These are phyloP conservation scores for Tripterygium wilfordii DNA, from an alignment of 177 flowering plant species.

Conservation along the genomic window DNA sequence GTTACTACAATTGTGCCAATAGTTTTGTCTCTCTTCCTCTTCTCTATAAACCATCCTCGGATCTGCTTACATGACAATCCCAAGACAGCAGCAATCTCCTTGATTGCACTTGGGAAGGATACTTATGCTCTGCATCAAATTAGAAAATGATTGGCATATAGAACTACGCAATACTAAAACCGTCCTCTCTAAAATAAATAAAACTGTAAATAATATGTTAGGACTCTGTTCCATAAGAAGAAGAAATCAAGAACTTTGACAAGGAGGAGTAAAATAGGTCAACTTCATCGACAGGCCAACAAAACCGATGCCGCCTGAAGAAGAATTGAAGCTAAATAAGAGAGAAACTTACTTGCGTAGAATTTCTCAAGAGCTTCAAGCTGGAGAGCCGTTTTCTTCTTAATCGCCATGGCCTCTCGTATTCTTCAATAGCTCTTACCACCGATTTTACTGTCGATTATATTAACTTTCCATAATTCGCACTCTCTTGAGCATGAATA, in stretches of 20 bases:
- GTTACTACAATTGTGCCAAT: constrained; percentile 4
- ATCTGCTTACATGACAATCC: constrained; percentile 58
- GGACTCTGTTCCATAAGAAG: too few relatives aligned
- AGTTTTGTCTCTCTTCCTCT: constrained; percentile 51
- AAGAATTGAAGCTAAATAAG: too few relatives aligned
- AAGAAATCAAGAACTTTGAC: too few relatives aligned
- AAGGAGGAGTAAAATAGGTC: too few relatives aligned
- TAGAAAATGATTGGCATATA: neutral
- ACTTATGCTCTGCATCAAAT: constrained; percentile 35
- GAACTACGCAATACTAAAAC: too few relatives aligned
- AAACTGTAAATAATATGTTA: too few relatives aligned
- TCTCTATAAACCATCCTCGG: constrained; percentile 55
- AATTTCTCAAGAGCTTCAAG: constrained; percentile 43
- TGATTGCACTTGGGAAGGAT: constrained; percentile 42
- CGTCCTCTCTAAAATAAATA: too few relatives aligned
- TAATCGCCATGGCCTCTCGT: constrained; percentile 14
- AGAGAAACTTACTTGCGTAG: constrained; percentile 32
- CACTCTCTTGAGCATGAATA: neutral
- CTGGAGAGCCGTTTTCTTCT: constrained; percentile 44
- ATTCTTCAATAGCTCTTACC: too few relatives aligned
- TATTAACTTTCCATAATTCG: neutral
- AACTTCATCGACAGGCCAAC: too few relatives aligned
- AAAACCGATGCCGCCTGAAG: too few relatives aligned
- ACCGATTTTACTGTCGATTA: too few relatives aligned
- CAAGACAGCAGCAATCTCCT: constrained; percentile 36